phyloP scores from a whole-genome alignment of 352 stramenopile genomes.

The Phytophthora aleatoria region DNA sequence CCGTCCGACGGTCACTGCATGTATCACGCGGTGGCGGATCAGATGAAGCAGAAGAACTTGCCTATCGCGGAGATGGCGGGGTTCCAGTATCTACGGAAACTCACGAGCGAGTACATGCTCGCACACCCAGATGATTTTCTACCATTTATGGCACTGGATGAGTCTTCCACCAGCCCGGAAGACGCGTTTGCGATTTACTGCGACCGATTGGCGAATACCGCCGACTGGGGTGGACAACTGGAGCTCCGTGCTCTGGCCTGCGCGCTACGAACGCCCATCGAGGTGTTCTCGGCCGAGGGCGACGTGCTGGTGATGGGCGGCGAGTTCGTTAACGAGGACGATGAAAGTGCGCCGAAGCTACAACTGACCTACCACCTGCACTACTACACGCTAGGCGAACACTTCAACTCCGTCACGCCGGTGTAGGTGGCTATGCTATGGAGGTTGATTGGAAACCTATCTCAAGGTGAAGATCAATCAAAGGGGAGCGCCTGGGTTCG shows the following conservation, averaged over 20 bases:
- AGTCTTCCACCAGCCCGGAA: slow-evolving; percentile 28
- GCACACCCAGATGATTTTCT: slow-evolving; percentile 91
- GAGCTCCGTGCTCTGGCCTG: slow-evolving; percentile 94
- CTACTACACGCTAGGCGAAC: slow-evolving; percentile 99
- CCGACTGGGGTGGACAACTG: slow-evolving; percentile 97
- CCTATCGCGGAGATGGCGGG: slow-evolving; percentile 32
- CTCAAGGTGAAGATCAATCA: too few relatives aligned
- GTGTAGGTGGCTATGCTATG: not conserved
- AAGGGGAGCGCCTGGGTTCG: too few relatives aligned
- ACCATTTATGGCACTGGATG: slow-evolving; percentile 88
- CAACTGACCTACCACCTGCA: slow-evolving; percentile 96
- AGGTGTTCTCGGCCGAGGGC: slow-evolving; percentile 92
- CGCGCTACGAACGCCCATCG: slow-evolving; percentile 86
- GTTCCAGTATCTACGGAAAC: slow-evolving; percentile 71
- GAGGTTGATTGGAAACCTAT: too few relatives aligned
- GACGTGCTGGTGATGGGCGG: slow-evolving; percentile 23
- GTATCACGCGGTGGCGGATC: slow-evolving; percentile 95
- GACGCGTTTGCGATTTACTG: slow-evolving; percentile 93
- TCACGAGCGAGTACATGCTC: slow-evolving; percentile 84
- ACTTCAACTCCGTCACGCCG: slow-evolving; percentile 96
- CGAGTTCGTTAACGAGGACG: slow-evolving; percentile 24
- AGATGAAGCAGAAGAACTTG: slow-evolving; percentile 75
- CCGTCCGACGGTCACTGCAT: slow-evolving; percentile 97
- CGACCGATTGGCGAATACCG: slow-evolving; percentile 85
- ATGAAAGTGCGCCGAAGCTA: slow-evolving; percentile 61